Conservation (phyloP, 257 asterid species). For the Avicennia marina region DNA sequence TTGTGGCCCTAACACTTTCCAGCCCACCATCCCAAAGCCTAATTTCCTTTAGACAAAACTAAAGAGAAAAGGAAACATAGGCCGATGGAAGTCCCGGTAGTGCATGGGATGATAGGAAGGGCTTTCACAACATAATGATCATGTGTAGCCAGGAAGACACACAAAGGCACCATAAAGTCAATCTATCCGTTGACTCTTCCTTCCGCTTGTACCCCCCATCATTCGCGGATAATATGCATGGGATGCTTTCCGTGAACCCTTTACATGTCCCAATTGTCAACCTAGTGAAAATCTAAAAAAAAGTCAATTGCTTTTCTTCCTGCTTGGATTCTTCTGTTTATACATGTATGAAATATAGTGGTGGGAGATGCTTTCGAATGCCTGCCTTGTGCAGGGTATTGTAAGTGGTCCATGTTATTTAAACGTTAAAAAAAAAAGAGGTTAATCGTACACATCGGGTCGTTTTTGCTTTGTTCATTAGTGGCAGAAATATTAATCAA, state of each 20-base stretch:
- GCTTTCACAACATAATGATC: background rate
- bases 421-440: no score
- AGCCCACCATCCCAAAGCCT: no score
- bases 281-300: slow-evolving; percentile 29
- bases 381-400: no score
- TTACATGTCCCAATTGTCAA: slow-evolving; percentile 33
- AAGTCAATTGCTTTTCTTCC: slow-evolving; percentile 30
- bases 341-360: no score
- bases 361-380: slow-evolving; percentile 41
- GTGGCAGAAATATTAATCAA: background rate
- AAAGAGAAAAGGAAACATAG: no score
- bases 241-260: slow-evolving; percentile 7
- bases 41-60: no score
- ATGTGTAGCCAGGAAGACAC: background rate
- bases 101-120: background rate
- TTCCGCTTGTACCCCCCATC: background rate
- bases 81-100: no score
- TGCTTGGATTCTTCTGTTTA: slow-evolving; percentile 31
- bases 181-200: background rate
- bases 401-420: no score
- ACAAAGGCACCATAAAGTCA: background rate
- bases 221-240: no score
- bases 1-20: no score
- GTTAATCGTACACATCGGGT: no score
- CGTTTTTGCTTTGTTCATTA: background rate